Conservation (phyloP, 208 protist species). For the Blastocrithidia nonstop region DNA sequence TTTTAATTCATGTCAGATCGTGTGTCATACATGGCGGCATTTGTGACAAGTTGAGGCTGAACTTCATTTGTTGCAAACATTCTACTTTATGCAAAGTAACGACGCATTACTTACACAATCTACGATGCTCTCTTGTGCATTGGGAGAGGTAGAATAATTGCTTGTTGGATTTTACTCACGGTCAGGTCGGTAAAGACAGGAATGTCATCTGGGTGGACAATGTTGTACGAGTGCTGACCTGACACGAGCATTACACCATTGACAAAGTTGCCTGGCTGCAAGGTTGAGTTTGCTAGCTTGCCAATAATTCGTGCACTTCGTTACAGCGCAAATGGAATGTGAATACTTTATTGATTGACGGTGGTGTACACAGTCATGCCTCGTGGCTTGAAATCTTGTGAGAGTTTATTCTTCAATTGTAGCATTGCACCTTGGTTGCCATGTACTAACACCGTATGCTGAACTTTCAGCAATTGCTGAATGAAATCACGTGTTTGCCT, state of each 20-base stretch:
- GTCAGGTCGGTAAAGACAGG: conserved; percentile 70
- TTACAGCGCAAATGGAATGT: conserved; percentile 88
- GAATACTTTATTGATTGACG: conserved; percentile 86
- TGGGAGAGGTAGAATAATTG: conserved; percentile 74
- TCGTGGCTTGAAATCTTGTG: conserved; percentile 67
- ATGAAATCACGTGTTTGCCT: conserved; percentile 86
- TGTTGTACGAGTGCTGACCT: conserved; percentile 61
- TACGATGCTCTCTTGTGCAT: conserved; percentile 53
- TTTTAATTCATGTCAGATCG: conserved; percentile 4
- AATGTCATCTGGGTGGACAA: conserved; percentile 80
- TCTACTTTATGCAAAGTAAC: conserved; percentile 73
- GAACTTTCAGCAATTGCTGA: conserved; percentile 41
- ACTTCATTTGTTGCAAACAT: conserved; percentile 68
- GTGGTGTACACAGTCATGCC: conserved; percentile 84
- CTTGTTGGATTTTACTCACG: conserved; percentile 63
- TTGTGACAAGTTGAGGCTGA: conserved; percentile 14
- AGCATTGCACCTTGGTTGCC: conserved; percentile 90
- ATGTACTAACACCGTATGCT: conserved; percentile 91
- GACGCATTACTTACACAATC: conserved; percentile 60
- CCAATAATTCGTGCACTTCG: conserved; percentile 87
- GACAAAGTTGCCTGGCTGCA: conserved; percentile 49
- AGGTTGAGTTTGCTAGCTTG: conserved; percentile 25
- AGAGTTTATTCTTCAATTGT: conserved; percentile 85
- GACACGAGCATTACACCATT: conserved; percentile 81
- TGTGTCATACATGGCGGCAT: conserved; percentile 6